Conservation (phyloP, 768 basidiomycete species). For the Leucosporidium scottii region DNA sequence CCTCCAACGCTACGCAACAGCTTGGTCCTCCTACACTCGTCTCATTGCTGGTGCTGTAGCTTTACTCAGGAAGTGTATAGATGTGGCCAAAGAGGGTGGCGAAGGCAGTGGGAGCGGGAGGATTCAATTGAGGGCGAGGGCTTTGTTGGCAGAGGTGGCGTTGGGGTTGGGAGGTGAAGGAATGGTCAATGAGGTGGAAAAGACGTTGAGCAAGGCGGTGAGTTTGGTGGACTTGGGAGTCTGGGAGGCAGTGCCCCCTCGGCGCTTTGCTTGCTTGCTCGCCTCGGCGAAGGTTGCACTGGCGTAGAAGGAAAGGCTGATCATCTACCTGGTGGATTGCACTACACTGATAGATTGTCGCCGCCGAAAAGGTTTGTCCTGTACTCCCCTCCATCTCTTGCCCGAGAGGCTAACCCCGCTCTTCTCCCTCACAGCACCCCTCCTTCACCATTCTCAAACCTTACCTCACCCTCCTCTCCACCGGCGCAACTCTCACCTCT, state of each 20-base stretch:
- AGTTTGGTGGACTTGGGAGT: not conserved
- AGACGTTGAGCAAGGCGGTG: not conserved
- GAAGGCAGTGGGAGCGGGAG: not conserved
- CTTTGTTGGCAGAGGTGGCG: not conserved
- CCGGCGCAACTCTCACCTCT: not conserved
- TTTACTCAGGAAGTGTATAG: not conserved
- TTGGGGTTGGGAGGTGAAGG: not conserved
- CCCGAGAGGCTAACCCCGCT: not conserved
- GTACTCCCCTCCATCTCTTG: not conserved
- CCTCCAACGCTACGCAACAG: not conserved
- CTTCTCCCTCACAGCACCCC: not conserved
- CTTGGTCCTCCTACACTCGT: not conserved
- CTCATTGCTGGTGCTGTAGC: not conserved
- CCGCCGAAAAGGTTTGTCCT: not conserved
- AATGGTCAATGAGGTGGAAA: too few species aligned
- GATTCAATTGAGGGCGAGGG: not conserved
- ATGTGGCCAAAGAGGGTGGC: not conserved
- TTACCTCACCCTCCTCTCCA: not conserved
- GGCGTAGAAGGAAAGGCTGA: not conserved
- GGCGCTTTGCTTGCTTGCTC: too few species aligned
- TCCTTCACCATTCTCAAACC: not conserved
- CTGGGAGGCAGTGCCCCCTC: too few species aligned
- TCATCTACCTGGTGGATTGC: too few species aligned
- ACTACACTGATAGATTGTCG: not conserved
- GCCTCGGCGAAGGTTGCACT: not conserved